These are phyloP conservation scores for Aspergillus sp. DNA, from an alignment of 2,329 filamentous ascomycete species.

Conservation along the genomic window DNA sequence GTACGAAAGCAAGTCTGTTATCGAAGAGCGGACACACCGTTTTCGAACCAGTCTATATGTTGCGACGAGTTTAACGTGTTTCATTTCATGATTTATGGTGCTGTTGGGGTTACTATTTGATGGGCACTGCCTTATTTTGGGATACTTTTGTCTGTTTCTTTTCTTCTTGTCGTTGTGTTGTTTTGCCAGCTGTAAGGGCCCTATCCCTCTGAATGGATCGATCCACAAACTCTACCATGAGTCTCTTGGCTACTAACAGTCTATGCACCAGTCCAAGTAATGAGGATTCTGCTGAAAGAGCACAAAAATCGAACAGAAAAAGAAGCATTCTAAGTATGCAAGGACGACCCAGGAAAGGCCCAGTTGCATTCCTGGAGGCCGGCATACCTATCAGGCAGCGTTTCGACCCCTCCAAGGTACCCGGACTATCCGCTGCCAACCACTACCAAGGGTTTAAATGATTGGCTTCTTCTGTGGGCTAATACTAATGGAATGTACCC, in stretches of 20 bases:
- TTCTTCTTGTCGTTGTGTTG: not conserved
- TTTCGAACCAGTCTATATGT: not conserved
- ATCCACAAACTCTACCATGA: not conserved
- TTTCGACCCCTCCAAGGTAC: not conserved
- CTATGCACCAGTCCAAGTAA: not conserved
- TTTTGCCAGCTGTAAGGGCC: conserved; percentile 6
- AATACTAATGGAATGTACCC: not conserved
- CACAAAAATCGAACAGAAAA: not conserved
- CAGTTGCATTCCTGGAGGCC: not conserved
- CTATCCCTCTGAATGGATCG: conserved; percentile 8
- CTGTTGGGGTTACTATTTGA: not conserved
- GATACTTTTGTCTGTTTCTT: not conserved
- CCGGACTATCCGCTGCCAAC: not conserved
- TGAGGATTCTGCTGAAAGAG: not conserved
- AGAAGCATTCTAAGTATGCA: not conserved
- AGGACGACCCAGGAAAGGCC: not conserved
- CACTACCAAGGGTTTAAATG: not conserved
- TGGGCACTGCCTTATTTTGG: not conserved
- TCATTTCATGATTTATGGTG: not conserved
- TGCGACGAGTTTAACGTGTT: not conserved
- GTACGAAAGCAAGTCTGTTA: conserved; percentile 7
- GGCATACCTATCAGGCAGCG: not conserved
- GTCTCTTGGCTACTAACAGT: conserved; percentile 5
- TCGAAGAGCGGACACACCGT: not conserved
- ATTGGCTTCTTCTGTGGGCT: not conserved